Conservation (phyloP, 108 stramenopile species). For the Conticribra guillardii region DNA sequence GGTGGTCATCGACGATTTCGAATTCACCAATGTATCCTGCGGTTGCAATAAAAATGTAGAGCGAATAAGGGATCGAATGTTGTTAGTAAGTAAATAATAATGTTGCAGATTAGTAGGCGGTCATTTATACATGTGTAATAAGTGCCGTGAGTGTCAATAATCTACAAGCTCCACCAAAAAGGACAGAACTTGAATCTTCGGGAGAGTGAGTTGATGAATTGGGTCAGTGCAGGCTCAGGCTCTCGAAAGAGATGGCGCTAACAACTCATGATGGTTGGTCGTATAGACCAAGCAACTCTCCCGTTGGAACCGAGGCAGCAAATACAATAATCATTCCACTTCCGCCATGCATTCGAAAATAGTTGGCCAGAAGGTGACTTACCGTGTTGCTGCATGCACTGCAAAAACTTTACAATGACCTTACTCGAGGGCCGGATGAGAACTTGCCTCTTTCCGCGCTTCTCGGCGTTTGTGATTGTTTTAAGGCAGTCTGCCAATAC, state of each 20-base stretch:
- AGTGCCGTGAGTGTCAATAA: conserved; percentile 66
- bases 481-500: conserved; percentile 99
- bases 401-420: conserved; percentile 99
- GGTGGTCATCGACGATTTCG: conserved; percentile 99
- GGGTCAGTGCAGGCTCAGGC: background rate
- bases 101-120: conserved; percentile 68
- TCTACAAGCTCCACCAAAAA: no score
- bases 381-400: conserved; percentile 99
- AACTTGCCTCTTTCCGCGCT: conserved; percentile 99
- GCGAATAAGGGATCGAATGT: conserved; percentile 4
- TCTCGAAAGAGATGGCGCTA: background rate
- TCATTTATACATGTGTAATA: conserved; percentile 27
- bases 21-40: conserved; percentile 99
- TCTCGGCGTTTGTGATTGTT: conserved; percentile 99
- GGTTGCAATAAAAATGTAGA: conserved; percentile 10
- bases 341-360: background rate
- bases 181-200: conserved; percentile 1
- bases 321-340: conserved; percentile 6
- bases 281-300: background rate
- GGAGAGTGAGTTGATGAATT: background rate
- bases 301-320: no score
- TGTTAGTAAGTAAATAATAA: conserved; percentile 1
- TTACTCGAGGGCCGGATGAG: conserved; percentile 98
- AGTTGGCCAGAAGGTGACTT: no score
- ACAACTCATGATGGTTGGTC: background rate